Evolutionary conservation across 1,284 basidiomycete genomes (phyloP).

Genomic region (Cystobasidium sp.): DNA sequence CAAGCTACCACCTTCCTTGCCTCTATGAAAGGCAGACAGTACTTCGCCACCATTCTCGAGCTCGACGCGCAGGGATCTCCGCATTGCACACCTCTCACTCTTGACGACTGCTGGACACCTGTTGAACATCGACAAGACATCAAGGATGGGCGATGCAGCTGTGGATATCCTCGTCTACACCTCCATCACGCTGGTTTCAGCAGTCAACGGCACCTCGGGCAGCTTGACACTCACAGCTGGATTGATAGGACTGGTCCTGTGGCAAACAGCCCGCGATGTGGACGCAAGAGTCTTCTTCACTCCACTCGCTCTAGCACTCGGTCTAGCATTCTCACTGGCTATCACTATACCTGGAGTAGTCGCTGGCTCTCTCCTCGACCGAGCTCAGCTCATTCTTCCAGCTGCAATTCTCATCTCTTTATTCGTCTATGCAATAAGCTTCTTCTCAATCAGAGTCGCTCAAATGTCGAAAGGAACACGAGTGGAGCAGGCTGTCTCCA

Average conservation of each 20-base stretch:
- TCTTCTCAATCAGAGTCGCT: not conserved
- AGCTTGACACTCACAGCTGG: slow-evolving; percentile 1
- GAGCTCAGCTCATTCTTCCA: slow-evolving; percentile 11
- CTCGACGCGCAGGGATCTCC: no score
- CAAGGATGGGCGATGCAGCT: not conserved
- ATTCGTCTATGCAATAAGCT: slow-evolving; percentile 13
- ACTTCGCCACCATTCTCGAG: no score
- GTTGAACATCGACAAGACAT: not conserved
- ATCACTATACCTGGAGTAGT: slow-evolving; percentile 3
- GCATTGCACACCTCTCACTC: no score
- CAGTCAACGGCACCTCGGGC: slow-evolving; percentile 18
- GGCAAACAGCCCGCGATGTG: slow-evolving; percentile 4
- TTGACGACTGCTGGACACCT: not conserved
- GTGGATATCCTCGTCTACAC: not conserved
- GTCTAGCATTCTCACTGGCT: not conserved
- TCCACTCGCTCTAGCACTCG: not conserved
- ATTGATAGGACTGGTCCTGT: not conserved
- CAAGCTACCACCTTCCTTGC: no score
- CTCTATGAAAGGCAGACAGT: no score
- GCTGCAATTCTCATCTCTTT: not conserved
- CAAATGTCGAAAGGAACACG: not conserved
- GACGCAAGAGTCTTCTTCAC: not conserved
- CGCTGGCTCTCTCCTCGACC: slow-evolving; percentile 1
- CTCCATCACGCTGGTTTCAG: not conserved
- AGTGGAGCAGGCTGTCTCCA: not conserved